Percentiles rank a stretch among this genome's conserved stretches.
phyloP scores from a whole-genome alignment of 306 rosid species.

The Crotalaria pallida region DNA sequence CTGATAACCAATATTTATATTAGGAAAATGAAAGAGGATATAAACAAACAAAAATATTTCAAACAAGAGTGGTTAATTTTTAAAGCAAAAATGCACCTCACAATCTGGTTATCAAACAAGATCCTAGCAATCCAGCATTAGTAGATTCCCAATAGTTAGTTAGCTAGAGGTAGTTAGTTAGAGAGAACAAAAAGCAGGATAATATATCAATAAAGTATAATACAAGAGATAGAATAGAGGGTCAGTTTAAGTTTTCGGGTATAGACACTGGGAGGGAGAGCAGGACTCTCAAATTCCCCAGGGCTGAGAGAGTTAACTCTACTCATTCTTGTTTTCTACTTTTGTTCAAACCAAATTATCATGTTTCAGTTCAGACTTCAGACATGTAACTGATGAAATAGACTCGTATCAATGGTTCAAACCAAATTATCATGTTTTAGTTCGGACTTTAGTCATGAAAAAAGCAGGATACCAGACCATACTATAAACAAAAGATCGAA shows the following conservation, averaged over 20 bases:
- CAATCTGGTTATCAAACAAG: background rate
- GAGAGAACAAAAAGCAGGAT: background rate
- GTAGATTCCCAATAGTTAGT: background rate
- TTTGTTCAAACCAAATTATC: background rate
- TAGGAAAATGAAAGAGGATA: slow-evolving; percentile 26
- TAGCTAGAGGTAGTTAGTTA: background rate
- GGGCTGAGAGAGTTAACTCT: background rate
- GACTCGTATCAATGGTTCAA: slow-evolving; percentile 16
- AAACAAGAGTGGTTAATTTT: slow-evolving; percentile 3
- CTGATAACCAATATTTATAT: slow-evolving; percentile 55
- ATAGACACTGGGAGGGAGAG: background rate
- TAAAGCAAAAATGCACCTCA: background rate
- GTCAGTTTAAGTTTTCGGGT: background rate
- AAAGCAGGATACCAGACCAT: background rate
- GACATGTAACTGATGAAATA: no score
- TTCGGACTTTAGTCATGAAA: background rate
- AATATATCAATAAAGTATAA: no score
- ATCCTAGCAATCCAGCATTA: background rate
- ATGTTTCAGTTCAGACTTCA: background rate
- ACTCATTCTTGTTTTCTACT: background rate
- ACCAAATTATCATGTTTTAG: background rate
- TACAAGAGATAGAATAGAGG: background rate
- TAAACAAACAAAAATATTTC: background rate
- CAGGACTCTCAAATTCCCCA: background rate
- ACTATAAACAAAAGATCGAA: background rate